These are phyloP conservation scores for Talaromyces nanjingensis DNA, from an alignment of 495 filamentous ascomycete genomes.

Conservation along the genomic window DNA sequence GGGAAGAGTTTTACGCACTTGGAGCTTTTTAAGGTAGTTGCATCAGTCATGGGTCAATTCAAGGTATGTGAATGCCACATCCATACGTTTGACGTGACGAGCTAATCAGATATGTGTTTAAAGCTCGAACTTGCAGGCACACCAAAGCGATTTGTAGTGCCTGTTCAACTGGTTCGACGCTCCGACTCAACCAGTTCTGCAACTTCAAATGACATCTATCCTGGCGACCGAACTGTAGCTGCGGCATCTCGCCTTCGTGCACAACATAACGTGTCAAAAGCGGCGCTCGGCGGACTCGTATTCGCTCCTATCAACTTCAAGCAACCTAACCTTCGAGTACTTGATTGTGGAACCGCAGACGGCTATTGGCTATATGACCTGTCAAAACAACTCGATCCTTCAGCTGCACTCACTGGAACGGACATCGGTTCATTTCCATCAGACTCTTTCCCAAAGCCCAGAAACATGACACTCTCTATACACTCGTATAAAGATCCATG, in stretches of 20 bases:
- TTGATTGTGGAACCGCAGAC: slow-evolving; percentile 1
- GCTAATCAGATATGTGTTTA: neutral
- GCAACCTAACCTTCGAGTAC: neutral
- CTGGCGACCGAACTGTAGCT: neutral
- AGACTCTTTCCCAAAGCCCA: neutral
- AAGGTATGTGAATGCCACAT: neutral
- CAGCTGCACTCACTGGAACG: neutral
- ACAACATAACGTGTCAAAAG: neutral
- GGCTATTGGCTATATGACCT: slow-evolving; percentile 2
- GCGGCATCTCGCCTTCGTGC: neutral
- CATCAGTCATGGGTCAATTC: slow-evolving; percentile 12
- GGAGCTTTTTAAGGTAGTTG: slow-evolving; percentile 51
- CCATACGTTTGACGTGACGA: neutral
- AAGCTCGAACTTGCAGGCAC: neutral
- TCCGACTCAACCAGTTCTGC: neutral
- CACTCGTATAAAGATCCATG: neutral
- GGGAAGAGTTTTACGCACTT: slow-evolving; percentile 48
- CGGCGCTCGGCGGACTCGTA: neutral
- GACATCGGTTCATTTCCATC: slow-evolving; percentile 1
- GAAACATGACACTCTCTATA: neutral
- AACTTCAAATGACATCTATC: neutral
- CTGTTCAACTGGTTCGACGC: neutral
- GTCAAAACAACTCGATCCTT: neutral
- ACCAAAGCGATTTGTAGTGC: neutral
- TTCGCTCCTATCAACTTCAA: neutral